Base-by-base conservation (phyloP, 805 yeast species). In the Grigorovia humatica region DNA sequence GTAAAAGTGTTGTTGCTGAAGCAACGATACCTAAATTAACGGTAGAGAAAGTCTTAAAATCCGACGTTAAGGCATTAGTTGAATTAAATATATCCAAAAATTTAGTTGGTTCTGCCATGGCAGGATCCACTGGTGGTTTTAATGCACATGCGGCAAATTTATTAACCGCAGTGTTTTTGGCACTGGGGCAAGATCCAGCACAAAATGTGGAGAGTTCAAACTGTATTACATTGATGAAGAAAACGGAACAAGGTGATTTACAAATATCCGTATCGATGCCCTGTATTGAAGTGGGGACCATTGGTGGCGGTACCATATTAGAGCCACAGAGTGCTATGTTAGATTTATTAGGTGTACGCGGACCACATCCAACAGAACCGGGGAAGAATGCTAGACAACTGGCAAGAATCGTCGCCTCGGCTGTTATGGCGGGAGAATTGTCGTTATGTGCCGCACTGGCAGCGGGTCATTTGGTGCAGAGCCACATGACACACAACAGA, bases 121-220 rank as follows among this genome's bases (percentile, higher is more conserved):
- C 99, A 23, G 99, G 99, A 43, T 81, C 95, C 17, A 79, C 93
- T 59, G 99, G 99, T 67, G 99, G 99, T 1, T 90, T 87, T 73
- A 93, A 93, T 66, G 99, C 99, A 0, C 99, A 93, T 61, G 98
- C 99, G 49, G 95, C 99, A 48, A 93, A 93, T 68, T 72, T 93
- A 59, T 91, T 93, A 42, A 95, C 99, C 30, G 98, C 99, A 9
- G 84, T 93, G 20, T 93, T 72, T 67, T 73, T 93, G 57, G 99
- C 99, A 4, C 80, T 96, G 52, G 99, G 99, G 52, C 99, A 93
- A 75, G 99, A 93, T 71, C 99, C 99, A n/a, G 99, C 99, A 1
- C 99, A 93, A 73, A 93, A 93, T 64, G 98, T 93, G 51, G 99
- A 91, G 73, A 83, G 93, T 54, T 88, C 97, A 35, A 91, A 90